Evolutionary conservation across 768 basidiomycete genomes (phyloP), one percentile per base, ranked within the genome.

Genomic region (Kwoniella pini): DNA sequence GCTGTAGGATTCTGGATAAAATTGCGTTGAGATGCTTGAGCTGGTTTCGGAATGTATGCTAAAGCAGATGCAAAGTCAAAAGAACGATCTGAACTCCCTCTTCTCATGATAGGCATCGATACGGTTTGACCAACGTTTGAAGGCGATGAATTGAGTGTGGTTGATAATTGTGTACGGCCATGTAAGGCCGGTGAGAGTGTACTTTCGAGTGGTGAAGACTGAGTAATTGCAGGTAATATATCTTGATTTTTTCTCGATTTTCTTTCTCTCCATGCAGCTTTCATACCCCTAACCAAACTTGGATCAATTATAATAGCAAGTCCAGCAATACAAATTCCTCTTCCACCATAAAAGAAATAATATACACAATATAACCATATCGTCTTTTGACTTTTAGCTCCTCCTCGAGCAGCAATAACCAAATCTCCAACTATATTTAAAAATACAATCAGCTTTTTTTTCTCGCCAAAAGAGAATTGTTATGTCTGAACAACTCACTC

Each of bases 301-400:
- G 49, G 44, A 28, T 54, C 42, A 21, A 51, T 59, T 4, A 59
- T 21, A 15, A 44, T 30, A 7, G 38, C 49, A 13, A 51, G 48
- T 36, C 31, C 43, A 39, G 64, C 63, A 21, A 68, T 68, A 13
- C 59, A 54, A 28, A 65, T 65, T 6, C 69, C 69, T 48, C 69
- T 39, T 3, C 61, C 64, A 28, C 66, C 69, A 38, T 68, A 71
- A 15, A 70, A 36, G 33, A 67, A 58, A 21, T 64, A 54, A 43
- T 67, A 67, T 13, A 70, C 43, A 45, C 51, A 58, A 33, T 67
- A 70, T 1, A 70, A 52, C 27, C 36, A 56, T 33, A 19, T 36
- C 21, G 43, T 46, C 28, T 50, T 31, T 3, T 42, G 17, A 4
- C 46, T 49, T 10, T 42, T n/a, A 13, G 64, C 52, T 1, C 63